Base-by-base conservation (phyloP, 116 monocot species). In the Iris pallida region DNA sequence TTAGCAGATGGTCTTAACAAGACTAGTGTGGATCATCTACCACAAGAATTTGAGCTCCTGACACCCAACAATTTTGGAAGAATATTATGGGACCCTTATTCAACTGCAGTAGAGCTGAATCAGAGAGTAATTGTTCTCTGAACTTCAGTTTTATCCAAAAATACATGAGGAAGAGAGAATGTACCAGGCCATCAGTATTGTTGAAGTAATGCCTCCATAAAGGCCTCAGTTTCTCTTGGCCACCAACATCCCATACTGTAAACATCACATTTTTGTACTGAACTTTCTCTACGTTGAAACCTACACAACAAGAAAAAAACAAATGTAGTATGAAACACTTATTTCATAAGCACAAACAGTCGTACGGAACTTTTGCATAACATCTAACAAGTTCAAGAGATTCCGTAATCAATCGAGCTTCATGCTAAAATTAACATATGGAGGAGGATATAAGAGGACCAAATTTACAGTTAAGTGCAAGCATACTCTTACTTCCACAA, bases 131-230 rank as follows among this genome's bases (percentile, higher is more conserved):
- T 30, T 1, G 30, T 30, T 30, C 47, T 41, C 19, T 4, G n/a
- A 8, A 53, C 42, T 52, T 52, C 66, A 53, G n/a, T 7, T 49
- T 51, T 51, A 13, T 2, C 49, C 49, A 7, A 52, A 48, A 53
- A 30, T 3, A 30, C 3, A 30, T n/a, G 41, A 1, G 47, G 47
- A 4, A 66, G 5, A 53, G 55, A 63, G 51, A 52, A 75, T 17
- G 70, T 87, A 95, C 95, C 82, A 95, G 71, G 65, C 88, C 95
- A 86, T 95, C 95, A 9, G 95, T 95, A 72, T 95, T 91, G 69
- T 84, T 91, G 76, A 95, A 95, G 75, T 95, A 95, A 76, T 95
- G 95, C 75, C 95, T 88, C 95, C 95, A 95, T 63, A 95, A 82
- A 8, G 91, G 88, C 64, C 95, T 90, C 19, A 95, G 76, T 74